Percentiles rank a stretch among this genome's conserved stretches.
These are phyloP conservation scores for Fusarium lyarnte DNA, from an alignment of 2,329 filamentous ascomycete genomes.

Conservation along the genomic window DNA sequence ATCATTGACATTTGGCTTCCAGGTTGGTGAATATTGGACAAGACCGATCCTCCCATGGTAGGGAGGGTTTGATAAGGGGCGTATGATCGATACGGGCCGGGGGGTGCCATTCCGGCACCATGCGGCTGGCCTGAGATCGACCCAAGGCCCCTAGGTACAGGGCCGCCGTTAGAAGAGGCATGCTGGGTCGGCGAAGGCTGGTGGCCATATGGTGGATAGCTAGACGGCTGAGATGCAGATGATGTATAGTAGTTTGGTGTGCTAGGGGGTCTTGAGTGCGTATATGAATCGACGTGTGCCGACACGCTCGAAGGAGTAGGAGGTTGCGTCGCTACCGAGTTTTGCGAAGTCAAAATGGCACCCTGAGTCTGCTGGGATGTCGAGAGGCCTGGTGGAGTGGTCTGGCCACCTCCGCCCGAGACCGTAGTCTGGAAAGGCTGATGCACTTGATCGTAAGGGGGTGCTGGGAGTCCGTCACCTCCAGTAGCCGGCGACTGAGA, in stretches of 20 bases:
- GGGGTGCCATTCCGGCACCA: slow-evolving; percentile 54
- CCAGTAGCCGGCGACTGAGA: slow-evolving; percentile 61
- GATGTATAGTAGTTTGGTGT: slow-evolving; percentile 70
- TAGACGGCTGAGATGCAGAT: slow-evolving; percentile 57
- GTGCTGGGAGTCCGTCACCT: slow-evolving; percentile 70
- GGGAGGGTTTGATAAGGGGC: slow-evolving; percentile 62
- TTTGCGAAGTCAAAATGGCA: slow-evolving; percentile 43
- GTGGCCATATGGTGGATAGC: slow-evolving; percentile 56
- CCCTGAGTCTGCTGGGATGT: slow-evolving; percentile 43
- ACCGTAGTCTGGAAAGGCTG: slow-evolving; percentile 71
- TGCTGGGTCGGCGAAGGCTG: slow-evolving; percentile 53
- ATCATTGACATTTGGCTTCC: slow-evolving; percentile 77
- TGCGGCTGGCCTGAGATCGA: slow-evolving; percentile 40
- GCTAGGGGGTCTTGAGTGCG: slow-evolving; percentile 60
- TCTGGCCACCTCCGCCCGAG: slow-evolving; percentile 55
- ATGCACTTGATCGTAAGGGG: slow-evolving; percentile 74
- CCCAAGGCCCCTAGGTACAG: slow-evolving; percentile 53
- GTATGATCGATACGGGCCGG: slow-evolving; percentile 62
- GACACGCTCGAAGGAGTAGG: slow-evolving; percentile 61
- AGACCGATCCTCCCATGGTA: slow-evolving; percentile 72
- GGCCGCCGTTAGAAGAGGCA: slow-evolving; percentile 56
- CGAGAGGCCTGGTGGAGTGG: slow-evolving; percentile 43
- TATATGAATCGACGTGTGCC: slow-evolving; percentile 68
- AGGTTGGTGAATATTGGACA: slow-evolving; percentile 82
- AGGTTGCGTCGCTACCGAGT: slow-evolving; percentile 52